These are phyloP conservation scores for Didymella glomerata DNA, from an alignment of 2,329 filamentous ascomycete genomes.

Conservation along the genomic window DNA sequence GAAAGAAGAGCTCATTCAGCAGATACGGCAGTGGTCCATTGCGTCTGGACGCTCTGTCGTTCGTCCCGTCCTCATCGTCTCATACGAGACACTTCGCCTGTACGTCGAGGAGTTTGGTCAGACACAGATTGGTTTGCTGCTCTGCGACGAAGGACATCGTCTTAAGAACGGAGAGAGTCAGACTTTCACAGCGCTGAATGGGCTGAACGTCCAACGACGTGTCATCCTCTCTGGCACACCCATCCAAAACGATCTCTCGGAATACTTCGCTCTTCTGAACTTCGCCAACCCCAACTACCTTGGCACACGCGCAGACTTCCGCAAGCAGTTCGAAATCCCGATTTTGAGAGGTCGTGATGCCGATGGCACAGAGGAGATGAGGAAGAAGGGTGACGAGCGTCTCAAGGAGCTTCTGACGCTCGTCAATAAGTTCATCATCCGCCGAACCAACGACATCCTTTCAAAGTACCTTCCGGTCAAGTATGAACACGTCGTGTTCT, in stretches of 20 bases:
- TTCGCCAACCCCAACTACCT: conserved; percentile 95
- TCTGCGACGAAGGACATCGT: conserved; percentile 96
- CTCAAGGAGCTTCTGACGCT: conserved; percentile 80
- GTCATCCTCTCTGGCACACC: conserved; percentile 97
- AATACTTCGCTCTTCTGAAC: conserved; percentile 95
- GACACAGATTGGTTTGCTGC: conserved; percentile 87
- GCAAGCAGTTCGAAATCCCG: conserved; percentile 91
- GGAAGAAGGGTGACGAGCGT: conserved; percentile 82
- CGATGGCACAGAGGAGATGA: conserved; percentile 82
- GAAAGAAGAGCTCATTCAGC: conserved; percentile 89
- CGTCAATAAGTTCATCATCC: conserved; percentile 98
- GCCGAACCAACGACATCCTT: conserved; percentile 95
- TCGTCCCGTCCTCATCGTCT: conserved; percentile 93
- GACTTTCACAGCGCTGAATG: conserved; percentile 91
- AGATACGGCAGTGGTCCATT: conserved; percentile 94
- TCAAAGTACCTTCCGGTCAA: conserved; percentile 98
- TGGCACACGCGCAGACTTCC: conserved; percentile 87
- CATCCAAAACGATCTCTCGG: conserved; percentile 97
- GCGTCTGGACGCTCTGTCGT: conserved; percentile 88
- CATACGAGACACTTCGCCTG: conserved; percentile 92
- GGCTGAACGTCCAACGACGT: conserved; percentile 85
- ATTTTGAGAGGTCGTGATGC: conserved; percentile 93
- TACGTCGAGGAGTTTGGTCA: conserved; percentile 91
- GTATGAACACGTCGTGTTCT: conserved; percentile 99
- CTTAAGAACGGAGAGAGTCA: conserved; percentile 97